phyloP scores from a whole-genome alignment of 2,329 filamentous ascomycete genomes.

The Bisporella sp. region DNA sequence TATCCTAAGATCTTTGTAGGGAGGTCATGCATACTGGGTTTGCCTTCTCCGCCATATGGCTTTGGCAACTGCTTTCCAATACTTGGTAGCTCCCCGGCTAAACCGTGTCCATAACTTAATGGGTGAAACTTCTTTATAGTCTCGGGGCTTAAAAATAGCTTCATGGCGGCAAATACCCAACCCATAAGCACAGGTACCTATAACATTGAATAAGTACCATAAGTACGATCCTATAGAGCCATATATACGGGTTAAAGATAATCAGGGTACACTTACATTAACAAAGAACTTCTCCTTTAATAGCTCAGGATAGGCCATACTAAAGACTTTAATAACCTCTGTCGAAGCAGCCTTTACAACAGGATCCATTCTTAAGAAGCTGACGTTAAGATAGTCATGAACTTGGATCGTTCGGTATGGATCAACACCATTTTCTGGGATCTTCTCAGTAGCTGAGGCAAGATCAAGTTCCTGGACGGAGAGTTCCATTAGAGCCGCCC shows the following conservation, averaged over 20 bases:
- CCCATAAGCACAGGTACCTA: constrained; percentile 70
- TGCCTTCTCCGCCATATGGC: constrained; percentile 71
- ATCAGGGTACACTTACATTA: constrained; percentile 39
- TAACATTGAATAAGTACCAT: constrained; percentile 24
- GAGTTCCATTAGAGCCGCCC: constrained; percentile 84
- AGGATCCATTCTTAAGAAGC: constrained; percentile 76
- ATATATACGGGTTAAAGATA: neutral
- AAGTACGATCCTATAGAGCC: neutral
- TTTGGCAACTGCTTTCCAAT: constrained; percentile 62
- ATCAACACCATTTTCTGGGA: constrained; percentile 57
- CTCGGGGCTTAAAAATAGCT: constrained; percentile 65
- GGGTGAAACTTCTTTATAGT: constrained; percentile 77
- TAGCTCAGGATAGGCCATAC: constrained; percentile 81
- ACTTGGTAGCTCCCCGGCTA: constrained; percentile 52
- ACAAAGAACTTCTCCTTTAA: constrained; percentile 91
- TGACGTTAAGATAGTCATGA: constrained; percentile 86
- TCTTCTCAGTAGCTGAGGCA: constrained; percentile 57
- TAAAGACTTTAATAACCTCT: constrained; percentile 76
- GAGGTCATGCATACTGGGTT: constrained; percentile 6
- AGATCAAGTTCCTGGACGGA: constrained; percentile 71
- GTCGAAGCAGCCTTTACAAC: constrained; percentile 68
- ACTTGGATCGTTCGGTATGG: constrained; percentile 89
- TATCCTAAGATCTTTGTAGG: neutral
- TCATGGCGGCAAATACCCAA: constrained; percentile 72
- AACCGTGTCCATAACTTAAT: constrained; percentile 62